Evolutionary conservation across 2,329 filamentous ascomycete species (phyloP), one percentile per base, ranked within the genome.

Genomic region (Harringtonia aguacate): DNA sequence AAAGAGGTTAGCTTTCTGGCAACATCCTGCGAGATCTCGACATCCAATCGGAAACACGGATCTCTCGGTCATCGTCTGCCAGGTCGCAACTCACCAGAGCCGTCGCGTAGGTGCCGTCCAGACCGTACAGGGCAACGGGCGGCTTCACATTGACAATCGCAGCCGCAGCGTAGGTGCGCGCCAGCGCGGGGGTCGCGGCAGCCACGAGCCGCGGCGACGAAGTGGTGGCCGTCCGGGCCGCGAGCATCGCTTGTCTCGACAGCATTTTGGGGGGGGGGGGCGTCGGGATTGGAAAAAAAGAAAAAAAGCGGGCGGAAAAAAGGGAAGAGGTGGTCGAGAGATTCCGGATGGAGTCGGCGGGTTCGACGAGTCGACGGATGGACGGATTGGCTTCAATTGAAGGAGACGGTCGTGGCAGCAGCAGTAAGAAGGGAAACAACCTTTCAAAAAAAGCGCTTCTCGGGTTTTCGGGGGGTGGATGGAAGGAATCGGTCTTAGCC

Each of bases 91-190:
- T 66, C 90, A 98, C 92, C 81, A 98, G 77, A 73, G 92, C 92
- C 72, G 84, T 88, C 65, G 92, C 92, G 73, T 98, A 98, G 64
- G 90, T 97, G 68, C 92, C 92, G 69, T 97, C 92, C 62, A 98
- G 73, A 58, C 92, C 92, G 70, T 87, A 98, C 61, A 98, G 79
- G 58, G 89, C 78, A 63, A 95, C 75, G 56, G 92, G 92, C 58
- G 90, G 81, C 75, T 86, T 89, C 65, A 79, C 69, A 49, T 81
- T 79, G 64, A 85, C 68, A 52, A 73, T 67, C 53, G 86, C 85
- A 65, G 77, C 67, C 50, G 75, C 69, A 60, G 87, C 87, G 69
- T 87, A 95, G 66, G 77, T 79, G 66, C 89, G 83, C 86, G 68
- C 87, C 94, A 67, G 76, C 77, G 67, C 88, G 82, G 67, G 79